Percentiles rank a stretch among this genome's conserved stretches.
phyloP scores from a whole-genome alignment of 1,284 basidiomycete species.

The Cryptococcus sp. region DNA sequence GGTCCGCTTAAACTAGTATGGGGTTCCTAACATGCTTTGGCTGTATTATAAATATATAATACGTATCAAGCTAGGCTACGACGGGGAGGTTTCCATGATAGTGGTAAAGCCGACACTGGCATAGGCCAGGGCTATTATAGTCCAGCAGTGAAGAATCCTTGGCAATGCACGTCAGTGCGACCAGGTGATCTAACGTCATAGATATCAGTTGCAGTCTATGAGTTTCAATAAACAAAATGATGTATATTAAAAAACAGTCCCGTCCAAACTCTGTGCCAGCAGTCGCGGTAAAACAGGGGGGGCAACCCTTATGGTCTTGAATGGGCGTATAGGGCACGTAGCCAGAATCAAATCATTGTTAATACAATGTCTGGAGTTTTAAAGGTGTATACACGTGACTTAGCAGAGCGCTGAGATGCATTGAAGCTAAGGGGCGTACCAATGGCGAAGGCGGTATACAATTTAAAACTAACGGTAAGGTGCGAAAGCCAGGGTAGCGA shows the following conservation, averaged over 20 bases:
- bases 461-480: neutral
- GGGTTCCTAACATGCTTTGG: neutral
- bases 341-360: neutral
- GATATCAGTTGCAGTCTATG: neutral
- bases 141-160: neutral
- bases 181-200: neutral
- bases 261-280: neutral
- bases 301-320: neutral
- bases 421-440: neutral
- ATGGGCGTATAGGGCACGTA: neutral
- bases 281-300: neutral
- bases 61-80: neutral
- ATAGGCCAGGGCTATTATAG: neutral
- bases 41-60: too few relatives aligned
- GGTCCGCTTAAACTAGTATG: neutral
- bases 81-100: neutral
- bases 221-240: neutral
- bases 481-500: neutral
- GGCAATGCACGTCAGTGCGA: neutral
- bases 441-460: neutral
- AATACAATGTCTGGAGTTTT: too few relatives aligned
- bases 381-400: neutral
- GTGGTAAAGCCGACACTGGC: neutral
- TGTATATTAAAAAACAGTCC: neutral
- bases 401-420: neutral